A percentile compares a stretch with the other conserved stretches of the same genome.
Conservation (phyloP, 2,329 filamentous ascomycete genomes). For the Xylariaceae sp. region DNA sequence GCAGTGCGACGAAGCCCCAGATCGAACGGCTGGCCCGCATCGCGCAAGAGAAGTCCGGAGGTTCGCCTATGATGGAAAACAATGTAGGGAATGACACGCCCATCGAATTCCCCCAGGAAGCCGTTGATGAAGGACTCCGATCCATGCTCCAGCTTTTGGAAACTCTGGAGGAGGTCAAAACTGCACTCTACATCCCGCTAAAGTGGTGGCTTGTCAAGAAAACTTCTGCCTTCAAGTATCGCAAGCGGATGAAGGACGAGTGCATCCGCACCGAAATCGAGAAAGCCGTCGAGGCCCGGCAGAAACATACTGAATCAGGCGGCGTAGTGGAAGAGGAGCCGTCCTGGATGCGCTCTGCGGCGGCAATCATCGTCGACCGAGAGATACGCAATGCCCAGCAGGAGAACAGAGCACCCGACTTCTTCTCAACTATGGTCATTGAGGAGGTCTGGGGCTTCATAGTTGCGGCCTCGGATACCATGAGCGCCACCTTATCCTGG, state of each 20-base stretch:
- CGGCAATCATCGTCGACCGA: not conserved
- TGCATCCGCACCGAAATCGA: constrained; percentile 2
- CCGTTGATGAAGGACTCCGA: not conserved
- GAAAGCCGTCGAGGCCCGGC: constrained; percentile 1
- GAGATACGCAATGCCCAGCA: constrained; percentile 2
- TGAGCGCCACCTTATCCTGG: constrained; percentile 8
- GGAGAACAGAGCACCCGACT: constrained; percentile 1
- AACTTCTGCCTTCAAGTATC: not conserved
- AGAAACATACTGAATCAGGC: too few species aligned
- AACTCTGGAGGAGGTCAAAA: constrained; percentile 4
- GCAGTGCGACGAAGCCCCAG: constrained; percentile 1
- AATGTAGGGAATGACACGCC: not conserved
- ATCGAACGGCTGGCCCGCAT: not conserved
- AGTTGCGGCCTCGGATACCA: constrained; percentile 12
- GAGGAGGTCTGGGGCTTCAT: constrained; percentile 13
- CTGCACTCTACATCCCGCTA: not conserved
- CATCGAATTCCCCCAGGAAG: constrained; percentile 4
- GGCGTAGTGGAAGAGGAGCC: not conserved
- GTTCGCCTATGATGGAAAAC: not conserved
- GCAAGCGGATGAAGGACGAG: constrained; percentile 2
- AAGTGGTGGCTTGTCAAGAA: too few species aligned
- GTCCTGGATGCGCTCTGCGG: constrained; percentile 1
- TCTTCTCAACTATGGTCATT: constrained; percentile 1
- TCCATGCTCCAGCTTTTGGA: too few species aligned
- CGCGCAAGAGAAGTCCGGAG: not conserved